These are phyloP conservation scores for Arthroderma sp. DNA, from an alignment of 2,329 filamentous ascomycete species.

Conservation along the genomic window DNA sequence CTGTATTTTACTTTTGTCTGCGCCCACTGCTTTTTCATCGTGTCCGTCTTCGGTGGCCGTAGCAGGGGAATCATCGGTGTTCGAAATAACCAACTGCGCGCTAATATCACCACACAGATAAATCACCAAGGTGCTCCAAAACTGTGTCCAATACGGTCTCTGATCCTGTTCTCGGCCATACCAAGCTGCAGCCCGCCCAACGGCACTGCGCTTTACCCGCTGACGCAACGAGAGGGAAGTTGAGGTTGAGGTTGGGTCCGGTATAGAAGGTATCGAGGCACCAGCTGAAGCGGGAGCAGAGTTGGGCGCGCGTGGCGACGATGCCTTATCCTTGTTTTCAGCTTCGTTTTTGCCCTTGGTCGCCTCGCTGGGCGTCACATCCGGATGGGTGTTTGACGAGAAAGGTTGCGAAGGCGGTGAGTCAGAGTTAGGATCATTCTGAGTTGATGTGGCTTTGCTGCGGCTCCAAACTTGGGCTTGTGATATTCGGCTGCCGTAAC, in stretches of 20 bases:
- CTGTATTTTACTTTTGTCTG: not conserved
- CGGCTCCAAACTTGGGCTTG: not conserved
- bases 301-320: not conserved
- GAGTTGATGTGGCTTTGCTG: not conserved
- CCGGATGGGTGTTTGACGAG: too few relatives aligned
- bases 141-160: conserved; percentile 66
- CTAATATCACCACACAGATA: conserved; percentile 66
- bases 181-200: conserved; percentile 23
- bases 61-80: conserved; percentile 3
- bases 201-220: conserved; percentile 2
- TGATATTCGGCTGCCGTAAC: not conserved
- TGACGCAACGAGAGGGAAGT: not conserved
- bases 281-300: conserved; percentile 1
- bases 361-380: too few relatives aligned
- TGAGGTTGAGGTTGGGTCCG: not conserved
- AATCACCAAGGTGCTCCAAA: conserved; percentile 61
- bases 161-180: conserved; percentile 60
- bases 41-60: conserved; percentile 25
- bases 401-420: not conserved
- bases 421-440: not conserved
- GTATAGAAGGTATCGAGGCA: conserved; percentile 1
- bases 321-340: not conserved
- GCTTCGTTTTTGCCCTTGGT: too few relatives aligned
- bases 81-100: conserved; percentile 52
- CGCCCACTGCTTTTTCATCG: conserved; percentile 17